These are phyloP conservation scores for Eimeria brunetti DNA, from an alignment of 169 alveolate genomes.

Conservation along the genomic window DNA sequence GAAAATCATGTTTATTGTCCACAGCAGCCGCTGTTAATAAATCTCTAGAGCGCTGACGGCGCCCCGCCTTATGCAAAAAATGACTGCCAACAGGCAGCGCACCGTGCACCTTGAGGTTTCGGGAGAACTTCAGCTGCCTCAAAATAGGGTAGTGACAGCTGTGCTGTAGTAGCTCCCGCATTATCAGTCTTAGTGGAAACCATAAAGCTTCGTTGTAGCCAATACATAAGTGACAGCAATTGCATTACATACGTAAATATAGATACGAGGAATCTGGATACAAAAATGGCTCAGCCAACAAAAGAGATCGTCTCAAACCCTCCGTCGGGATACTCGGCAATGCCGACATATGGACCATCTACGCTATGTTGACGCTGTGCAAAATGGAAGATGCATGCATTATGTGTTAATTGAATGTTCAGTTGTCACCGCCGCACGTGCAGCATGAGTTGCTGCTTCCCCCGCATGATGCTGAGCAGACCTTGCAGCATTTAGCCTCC, in stretches of 20 bases:
- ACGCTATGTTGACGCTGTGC: slow-evolving; percentile 48
- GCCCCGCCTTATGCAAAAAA: slow-evolving; percentile 8
- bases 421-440: slow-evolving; percentile 33
- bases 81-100: slow-evolving; percentile 18
- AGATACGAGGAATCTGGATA: slow-evolving; percentile 16
- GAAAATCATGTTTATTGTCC: background rate
- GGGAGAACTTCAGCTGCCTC: slow-evolving; percentile 24
- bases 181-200: background rate
- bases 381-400: background rate
- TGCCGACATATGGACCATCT: background rate
- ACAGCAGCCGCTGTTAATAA: background rate
- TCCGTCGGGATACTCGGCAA: background rate
- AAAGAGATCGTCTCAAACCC: slow-evolving; percentile 25
- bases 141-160: background rate
- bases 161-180: slow-evolving; percentile 6
- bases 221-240: background rate
- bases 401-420: background rate
- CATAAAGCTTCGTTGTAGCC: slow-evolving; percentile 1
- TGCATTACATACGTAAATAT: slow-evolving; percentile 13
- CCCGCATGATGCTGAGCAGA: slow-evolving; percentile 70
- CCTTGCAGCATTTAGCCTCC: slow-evolving; percentile 40
- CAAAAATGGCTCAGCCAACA: background rate
- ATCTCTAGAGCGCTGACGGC: slow-evolving; percentile 30
- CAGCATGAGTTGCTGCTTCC: slow-evolving; percentile 68
- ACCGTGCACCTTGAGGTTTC: background rate